These are phyloP conservation scores for Echinochloa phyllopogon DNA, from an alignment of 176 grass and related monocot genomes.

Conservation along the genomic window DNA sequence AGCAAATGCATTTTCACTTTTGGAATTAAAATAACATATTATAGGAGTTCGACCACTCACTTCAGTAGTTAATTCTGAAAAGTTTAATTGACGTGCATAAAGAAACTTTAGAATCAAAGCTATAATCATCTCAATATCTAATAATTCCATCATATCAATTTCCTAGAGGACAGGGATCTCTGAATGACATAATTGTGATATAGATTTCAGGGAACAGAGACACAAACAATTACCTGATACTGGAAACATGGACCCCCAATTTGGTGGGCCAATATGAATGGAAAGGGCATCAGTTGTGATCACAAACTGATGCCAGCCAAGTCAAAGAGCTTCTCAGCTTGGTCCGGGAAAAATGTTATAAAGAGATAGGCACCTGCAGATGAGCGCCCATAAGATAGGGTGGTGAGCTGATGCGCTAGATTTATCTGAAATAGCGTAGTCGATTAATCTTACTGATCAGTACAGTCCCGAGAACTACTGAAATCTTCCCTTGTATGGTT, in stretches of 20 bases:
- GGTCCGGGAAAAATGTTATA: conserved; percentile 89
- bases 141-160: not conserved
- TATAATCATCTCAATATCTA: not conserved
- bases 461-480: conserved; percentile 77
- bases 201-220: not conserved
- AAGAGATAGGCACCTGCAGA: conserved; percentile 80
- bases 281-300: conserved; percentile 5
- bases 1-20: not conserved
- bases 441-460: conserved; percentile 74
- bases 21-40: not conserved
- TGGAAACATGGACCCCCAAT: conserved; percentile 9
- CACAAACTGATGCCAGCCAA: conserved; percentile 63
- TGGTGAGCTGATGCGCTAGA: not conserved
- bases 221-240: conserved; percentile 21
- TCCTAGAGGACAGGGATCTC: not conserved
- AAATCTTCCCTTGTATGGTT: conserved; percentile 90
- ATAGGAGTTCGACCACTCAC: not conserved
- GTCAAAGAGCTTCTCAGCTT: conserved; percentile 90
- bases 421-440: not conserved
- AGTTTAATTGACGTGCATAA: not conserved
- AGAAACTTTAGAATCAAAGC: conserved; percentile 2
- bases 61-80: not conserved
- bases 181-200: not conserved
- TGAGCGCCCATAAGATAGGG: not conserved
- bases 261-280: conserved; percentile 4